A percentile compares a stretch with the other conserved stretches of the same genome.
These are phyloP conservation scores for Pseudocercospora crystallina DNA, from an alignment of 2,329 filamentous ascomycete species.

Conservation along the genomic window DNA sequence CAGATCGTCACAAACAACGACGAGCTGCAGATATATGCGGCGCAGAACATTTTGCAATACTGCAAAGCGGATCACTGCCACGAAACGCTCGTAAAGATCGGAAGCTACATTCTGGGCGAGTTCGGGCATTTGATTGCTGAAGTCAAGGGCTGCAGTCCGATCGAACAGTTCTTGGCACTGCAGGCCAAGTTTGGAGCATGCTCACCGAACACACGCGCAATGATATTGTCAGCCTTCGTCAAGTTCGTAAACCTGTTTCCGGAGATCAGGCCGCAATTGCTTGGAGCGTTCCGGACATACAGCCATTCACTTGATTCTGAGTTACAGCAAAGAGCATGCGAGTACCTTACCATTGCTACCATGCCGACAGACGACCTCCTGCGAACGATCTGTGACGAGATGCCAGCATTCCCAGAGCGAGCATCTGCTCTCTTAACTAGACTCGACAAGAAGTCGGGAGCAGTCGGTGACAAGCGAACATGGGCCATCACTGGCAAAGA, in stretches of 20 bases:
- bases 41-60: constrained; percentile 88
- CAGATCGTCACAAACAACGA: constrained; percentile 99
- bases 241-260: constrained; percentile 99
- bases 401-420: constrained; percentile 96
- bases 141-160: constrained; percentile 85
- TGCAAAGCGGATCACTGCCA: constrained; percentile 92
- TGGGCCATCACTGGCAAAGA: constrained; percentile 98
- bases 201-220: constrained; percentile 84
- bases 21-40: constrained; percentile 93
- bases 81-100: constrained; percentile 96
- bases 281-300: constrained; percentile 87
- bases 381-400: constrained; percentile 93
- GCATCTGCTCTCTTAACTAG: constrained; percentile 88
- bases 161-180: constrained; percentile 92
- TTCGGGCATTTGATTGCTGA: constrained; percentile 97
- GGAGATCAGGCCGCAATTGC: constrained; percentile 92
- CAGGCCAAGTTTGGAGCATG: constrained; percentile 87
- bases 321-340: constrained; percentile 91
- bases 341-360: constrained; percentile 83
- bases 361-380: constrained; percentile 87
- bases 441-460: constrained; percentile 87
- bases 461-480: constrained; percentile 87
- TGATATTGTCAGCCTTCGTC: constrained; percentile 92
- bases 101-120: constrained; percentile 91
- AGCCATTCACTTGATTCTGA: constrained; percentile 94